Conservation (phyloP, 345 rosid genomes). For the Cochlearia excelsa region DNA sequence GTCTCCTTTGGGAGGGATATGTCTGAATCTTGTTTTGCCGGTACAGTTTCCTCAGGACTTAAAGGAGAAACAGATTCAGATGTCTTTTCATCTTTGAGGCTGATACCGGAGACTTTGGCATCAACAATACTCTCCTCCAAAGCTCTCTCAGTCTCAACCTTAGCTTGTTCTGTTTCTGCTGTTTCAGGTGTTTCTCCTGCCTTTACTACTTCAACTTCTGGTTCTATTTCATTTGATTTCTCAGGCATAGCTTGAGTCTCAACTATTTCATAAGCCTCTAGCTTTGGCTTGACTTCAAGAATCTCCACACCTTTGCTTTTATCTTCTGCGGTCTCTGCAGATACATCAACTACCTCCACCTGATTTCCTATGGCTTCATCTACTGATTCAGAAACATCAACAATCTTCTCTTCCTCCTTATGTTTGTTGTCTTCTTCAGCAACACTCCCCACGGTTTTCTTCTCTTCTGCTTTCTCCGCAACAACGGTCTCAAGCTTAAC, state of each 20-base stretch:
- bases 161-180: slow-evolving; percentile 15
- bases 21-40: slow-evolving; percentile 17
- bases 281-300: slow-evolving; percentile 24
- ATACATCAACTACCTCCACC: slow-evolving; percentile 28
- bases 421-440: slow-evolving; percentile 17
- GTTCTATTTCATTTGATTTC: slow-evolving; percentile 13
- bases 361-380: slow-evolving; percentile 18
- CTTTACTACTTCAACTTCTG: slow-evolving; percentile 25
- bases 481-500: slow-evolving; percentile 1
- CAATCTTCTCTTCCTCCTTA: slow-evolving; percentile 20
- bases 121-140: slow-evolving; percentile 15
- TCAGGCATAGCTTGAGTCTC: slow-evolving; percentile 24
- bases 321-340: slow-evolving; percentile 25
- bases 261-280: slow-evolving; percentile 18
- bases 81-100: slow-evolving; percentile 3
- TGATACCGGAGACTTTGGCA: slow-evolving; percentile 20
- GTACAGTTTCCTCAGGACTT: slow-evolving; percentile 8
- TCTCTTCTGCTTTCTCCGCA: slow-evolving; percentile 10
- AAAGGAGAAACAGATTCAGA: slow-evolving; percentile 16
- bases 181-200: slow-evolving; percentile 22
- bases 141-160: slow-evolving; percentile 25
- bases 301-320: slow-evolving; percentile 17
- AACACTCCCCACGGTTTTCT: slow-evolving; percentile 9
- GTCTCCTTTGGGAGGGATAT: slow-evolving; percentile 15
- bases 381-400: slow-evolving; percentile 17